Evolutionary conservation across 305 asterid genomes (phyloP), one percentile per base, ranked within the genome.

Genomic region (Solanum hybrid): DNA sequence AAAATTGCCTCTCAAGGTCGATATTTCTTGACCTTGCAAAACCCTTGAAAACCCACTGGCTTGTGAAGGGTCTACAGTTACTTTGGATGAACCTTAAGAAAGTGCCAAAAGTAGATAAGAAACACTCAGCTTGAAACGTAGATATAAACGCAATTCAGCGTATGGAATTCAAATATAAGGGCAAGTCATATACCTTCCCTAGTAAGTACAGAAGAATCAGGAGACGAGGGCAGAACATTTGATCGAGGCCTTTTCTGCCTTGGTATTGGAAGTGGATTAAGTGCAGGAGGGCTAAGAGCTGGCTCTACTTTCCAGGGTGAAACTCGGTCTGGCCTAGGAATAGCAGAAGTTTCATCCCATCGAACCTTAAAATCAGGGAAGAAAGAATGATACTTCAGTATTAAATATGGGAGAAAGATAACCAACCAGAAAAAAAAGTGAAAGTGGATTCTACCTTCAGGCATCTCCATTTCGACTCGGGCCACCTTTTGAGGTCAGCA

Each of bases 281-380:
- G 88, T 0, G 97, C 93, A 82, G 98, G 94, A 88, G 94, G 96
- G 89, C 95, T 89, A 42, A 94, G 96, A 29, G 97, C 97, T 38
- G 94, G 99, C 76, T 97, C 99, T 90, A 96, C 92, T 88, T 97
- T 93, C 99, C 99, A 97, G 36, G 99, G 97, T 20, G 99, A 97
- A 89, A 97, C 99, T 90, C 97, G 94, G 51, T 95, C 98, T 24
- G 99, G 99, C 75, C 98, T 94, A 89, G 95, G 90, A 87, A 95
- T 92, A 34, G 96, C 87, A 32, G 97, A 94, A 87, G 90, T 94
- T 93, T 97, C 99, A 91, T 97, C 99, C 99, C 99, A 97, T 29
- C 96, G 95, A 84, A 96, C 98, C 99, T 96, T 88, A 36, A 24
- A 88, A 51, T 51, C 40, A 76, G 42, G 42, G 20, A 3, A 27